These are phyloP conservation scores for Saturnispora bothae DNA, from an alignment of 805 yeast genomes.

Conservation along the genomic window DNA sequence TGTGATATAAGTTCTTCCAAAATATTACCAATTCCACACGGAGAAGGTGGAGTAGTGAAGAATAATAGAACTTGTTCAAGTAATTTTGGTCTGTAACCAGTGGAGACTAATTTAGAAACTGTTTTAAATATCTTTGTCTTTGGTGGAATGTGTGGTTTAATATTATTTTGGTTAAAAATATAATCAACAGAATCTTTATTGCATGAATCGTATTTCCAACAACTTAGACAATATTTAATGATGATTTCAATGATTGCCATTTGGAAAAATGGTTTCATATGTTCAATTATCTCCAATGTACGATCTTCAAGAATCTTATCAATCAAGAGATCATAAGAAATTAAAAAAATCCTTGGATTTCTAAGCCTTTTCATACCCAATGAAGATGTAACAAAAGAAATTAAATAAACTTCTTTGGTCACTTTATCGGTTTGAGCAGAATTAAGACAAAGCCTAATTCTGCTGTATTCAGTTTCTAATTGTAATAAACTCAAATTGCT, in stretches of 20 bases:
- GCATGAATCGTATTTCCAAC: slow-evolving; percentile 28
- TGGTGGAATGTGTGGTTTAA: slow-evolving; percentile 18
- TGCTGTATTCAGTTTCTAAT: slow-evolving; percentile 16
- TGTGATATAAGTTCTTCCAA: slow-evolving; percentile 12
- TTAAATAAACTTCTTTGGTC: slow-evolving; percentile 22
- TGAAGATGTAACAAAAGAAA: slow-evolving; percentile 27
- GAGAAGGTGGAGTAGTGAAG: slow-evolving; percentile 19
- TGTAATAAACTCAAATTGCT: slow-evolving; percentile 8
- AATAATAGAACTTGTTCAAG: slow-evolving; percentile 19
- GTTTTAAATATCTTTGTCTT: slow-evolving; percentile 17
- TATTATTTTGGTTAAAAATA: slow-evolving; percentile 26
- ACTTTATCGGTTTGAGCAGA: slow-evolving; percentile 15
- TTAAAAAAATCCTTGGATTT: slow-evolving; percentile 30
- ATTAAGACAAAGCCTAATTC: slow-evolving; percentile 15
- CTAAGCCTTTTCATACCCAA: slow-evolving; percentile 22
- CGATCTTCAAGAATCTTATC: slow-evolving; percentile 33
- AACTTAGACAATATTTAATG: slow-evolving; percentile 35
- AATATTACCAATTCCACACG: slow-evolving; percentile 15
- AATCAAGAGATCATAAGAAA: slow-evolving; percentile 30
- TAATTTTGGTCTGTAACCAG: slow-evolving; percentile 17
- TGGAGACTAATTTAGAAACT: slow-evolving; percentile 10
- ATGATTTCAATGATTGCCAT: slow-evolving; percentile 31
- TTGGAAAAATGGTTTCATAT: slow-evolving; percentile 13
- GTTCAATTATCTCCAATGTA: slow-evolving; percentile 21
- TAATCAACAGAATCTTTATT: slow-evolving; percentile 15